Base-by-base conservation (phyloP, 2,329 filamentous ascomycete genomes). In the Penicillium sp. region DNA sequence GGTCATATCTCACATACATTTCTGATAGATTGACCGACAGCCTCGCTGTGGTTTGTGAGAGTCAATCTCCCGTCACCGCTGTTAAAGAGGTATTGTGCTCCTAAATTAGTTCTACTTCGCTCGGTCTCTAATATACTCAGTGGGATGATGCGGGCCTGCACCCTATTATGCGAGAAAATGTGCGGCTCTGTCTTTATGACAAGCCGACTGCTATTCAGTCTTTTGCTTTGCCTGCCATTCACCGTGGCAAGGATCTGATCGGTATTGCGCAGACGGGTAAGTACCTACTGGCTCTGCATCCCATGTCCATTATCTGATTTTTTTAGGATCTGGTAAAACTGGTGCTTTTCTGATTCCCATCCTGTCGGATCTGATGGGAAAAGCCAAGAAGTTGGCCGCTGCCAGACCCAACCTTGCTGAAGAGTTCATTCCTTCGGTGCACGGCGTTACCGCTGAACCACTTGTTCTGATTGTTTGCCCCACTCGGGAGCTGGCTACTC, bases 271-370 rank as follows among this genome's bases (percentile, higher is more conserved):
- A 97, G 75, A 99, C 94, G 46, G 93, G 93, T 95, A 79, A 73
- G 83, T 44, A 14, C 6, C 15, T 31, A 22, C 3, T 23, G 22
- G 8, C 2, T 20, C 8, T 29, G 8, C 18, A 20, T 23, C 14
- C 3, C 4, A 12, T 41, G n/a, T 41, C 11, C 9, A 1, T 20
- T 29, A 14, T 25, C 54, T 67, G 42, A 67, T 51, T 14, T 23
- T n/a, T 20, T 5, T 26, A 97, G 93, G 94, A 20, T 97, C 93
- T 25, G 94, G 94, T 50, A 99, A 99, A 80, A 99, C 94, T 0
- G 93, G 89, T 0, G 92, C 94, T 0, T 99, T 94, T 69, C 76
- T 99, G 4, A 85, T 97, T 53, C 94, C 94, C 0, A 89, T 96
- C 56, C 69, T 97, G 49, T 96, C 92, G 57, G 89, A 89, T 72